phyloP scores from a whole-genome alignment of 805 yeast genomes.

The baker's yeast (Saccharomyces cerevisiae) region DNA sequence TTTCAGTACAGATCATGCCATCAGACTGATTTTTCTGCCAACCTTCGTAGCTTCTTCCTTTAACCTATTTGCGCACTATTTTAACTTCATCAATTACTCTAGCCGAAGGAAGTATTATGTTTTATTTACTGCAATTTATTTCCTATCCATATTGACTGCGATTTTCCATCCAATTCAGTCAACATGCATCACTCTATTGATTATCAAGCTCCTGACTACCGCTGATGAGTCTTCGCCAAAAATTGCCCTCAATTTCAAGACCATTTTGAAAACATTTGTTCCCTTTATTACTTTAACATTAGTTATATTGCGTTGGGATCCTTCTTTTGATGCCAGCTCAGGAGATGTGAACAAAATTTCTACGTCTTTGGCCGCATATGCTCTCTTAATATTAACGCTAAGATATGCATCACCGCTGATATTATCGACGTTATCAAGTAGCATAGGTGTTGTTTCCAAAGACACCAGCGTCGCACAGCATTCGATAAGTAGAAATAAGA shows the following conservation, averaged over 20 bases:
- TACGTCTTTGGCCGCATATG: not conserved
- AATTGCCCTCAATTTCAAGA: not conserved
- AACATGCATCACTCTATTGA: slow-evolving; percentile 6
- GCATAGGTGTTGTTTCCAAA: not conserved
- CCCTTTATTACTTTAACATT: slow-evolving; percentile 3
- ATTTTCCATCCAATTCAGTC: slow-evolving; percentile 10
- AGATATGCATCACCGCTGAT: not conserved
- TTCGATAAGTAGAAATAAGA: not conserved
- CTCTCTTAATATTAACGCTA: not conserved
- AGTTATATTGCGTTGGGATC: slow-evolving; percentile 4
- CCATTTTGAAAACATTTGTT: not conserved
- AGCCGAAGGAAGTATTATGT: not conserved
- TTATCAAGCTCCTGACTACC: slow-evolving; percentile 3
- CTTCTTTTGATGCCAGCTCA: not conserved
- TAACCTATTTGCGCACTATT: not conserved
- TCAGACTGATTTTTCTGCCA: slow-evolving; percentile 4
- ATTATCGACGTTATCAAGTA: not conserved
- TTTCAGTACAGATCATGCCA: not conserved
- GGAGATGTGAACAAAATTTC: not conserved
- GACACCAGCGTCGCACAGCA: not conserved
- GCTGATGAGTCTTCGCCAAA: not conserved
- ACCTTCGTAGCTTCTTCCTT: not conserved
- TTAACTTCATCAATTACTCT: not conserved
- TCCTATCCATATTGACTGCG: slow-evolving; percentile 6
- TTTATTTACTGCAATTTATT: slow-evolving; percentile 13